These are phyloP conservation scores for Cordyceps javanica DNA, from an alignment of 2,329 filamentous ascomycete genomes.

Conservation along the genomic window DNA sequence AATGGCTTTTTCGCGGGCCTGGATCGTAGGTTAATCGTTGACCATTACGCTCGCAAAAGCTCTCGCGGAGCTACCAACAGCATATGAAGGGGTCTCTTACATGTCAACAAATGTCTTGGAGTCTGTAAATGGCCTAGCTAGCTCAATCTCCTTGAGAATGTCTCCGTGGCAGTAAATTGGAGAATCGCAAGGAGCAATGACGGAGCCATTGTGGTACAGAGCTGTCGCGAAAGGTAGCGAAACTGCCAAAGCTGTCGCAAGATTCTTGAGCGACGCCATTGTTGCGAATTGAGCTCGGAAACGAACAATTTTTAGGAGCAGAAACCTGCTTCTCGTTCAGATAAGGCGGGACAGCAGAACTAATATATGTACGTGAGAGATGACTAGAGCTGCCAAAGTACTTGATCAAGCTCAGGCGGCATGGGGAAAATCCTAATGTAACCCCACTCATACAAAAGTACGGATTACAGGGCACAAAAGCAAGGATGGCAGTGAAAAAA, in stretches of 20 bases:
- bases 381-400: background rate
- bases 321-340: background rate
- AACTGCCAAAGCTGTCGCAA: constrained; percentile 23
- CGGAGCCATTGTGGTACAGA: constrained; percentile 54
- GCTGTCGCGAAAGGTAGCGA: constrained; percentile 30
- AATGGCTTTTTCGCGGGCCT: constrained; percentile 56
- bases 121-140: constrained; percentile 58
- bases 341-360: background rate
- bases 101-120: constrained; percentile 69
- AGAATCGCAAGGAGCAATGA: constrained; percentile 60
- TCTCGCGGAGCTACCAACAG: background rate
- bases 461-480: background rate
- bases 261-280: constrained; percentile 23
- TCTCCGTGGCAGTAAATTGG: constrained; percentile 63
- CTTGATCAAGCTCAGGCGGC: background rate
- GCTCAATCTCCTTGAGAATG: constrained; percentile 54
- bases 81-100: constrained; percentile 30
- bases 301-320: background rate
- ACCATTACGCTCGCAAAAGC: constrained; percentile 14
- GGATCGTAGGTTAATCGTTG: constrained; percentile 5
- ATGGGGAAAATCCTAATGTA: background rate
- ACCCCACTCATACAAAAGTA: constrained; percentile 1
- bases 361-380: background rate
- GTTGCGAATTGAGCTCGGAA: background rate
- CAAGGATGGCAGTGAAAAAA: too few species aligned